phyloP scores from a whole-genome alignment of 306 rosid genomes.

The Casuarina glauca region DNA sequence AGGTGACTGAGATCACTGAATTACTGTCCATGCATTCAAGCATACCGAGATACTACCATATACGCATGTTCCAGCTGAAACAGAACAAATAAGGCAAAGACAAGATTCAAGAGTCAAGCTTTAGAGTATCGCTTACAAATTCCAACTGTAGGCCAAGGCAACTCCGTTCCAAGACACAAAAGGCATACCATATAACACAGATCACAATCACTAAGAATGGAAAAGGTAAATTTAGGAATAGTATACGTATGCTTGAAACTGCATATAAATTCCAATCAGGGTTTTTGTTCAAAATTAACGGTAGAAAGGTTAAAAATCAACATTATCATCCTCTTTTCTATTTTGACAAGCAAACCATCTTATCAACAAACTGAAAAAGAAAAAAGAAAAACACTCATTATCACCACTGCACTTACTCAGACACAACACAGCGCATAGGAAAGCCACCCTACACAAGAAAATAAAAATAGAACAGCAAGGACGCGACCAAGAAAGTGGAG shows the following conservation, averaged over 20 bases:
- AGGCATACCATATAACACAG: not conserved
- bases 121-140: too few relatives aligned
- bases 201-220: not conserved
- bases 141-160: not conserved
- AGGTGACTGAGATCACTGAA: not conserved
- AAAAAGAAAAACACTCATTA: not conserved
- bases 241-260: not conserved
- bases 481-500: not conserved
- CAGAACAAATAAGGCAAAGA: too few relatives aligned
- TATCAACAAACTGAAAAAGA: not conserved
- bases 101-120: not conserved
- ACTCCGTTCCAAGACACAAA: not conserved
- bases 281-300: too few relatives aligned
- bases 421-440: not conserved
- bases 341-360: not conserved
- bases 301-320: not conserved
- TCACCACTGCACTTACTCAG: too few relatives aligned
- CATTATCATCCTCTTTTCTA: not conserved
- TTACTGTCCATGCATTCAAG: not conserved
- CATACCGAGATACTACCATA: not conserved
- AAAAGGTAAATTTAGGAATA: not conserved
- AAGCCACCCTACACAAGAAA: not conserved
- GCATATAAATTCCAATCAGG: not conserved
- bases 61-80: not conserved
- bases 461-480: not conserved